Evolutionary conservation across 768 basidiomycete species (phyloP).

Genomic region (Phlebiopsis gigantea): DNA sequence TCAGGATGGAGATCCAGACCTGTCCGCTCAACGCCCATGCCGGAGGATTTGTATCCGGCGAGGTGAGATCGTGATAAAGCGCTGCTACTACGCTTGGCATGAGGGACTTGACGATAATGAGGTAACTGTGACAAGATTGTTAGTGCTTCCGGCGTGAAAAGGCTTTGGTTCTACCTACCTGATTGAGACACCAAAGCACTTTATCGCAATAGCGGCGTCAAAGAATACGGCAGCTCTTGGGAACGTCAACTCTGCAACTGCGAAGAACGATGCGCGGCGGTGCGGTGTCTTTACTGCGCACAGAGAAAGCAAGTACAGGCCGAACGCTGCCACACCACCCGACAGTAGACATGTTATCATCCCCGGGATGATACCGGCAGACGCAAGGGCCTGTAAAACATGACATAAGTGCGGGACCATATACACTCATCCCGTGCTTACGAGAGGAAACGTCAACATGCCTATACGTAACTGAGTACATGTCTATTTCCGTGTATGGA

Average conservation of each 20-base stretch:
- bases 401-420: neutral
- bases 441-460: slow-evolving; percentile 86
- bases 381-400: slow-evolving; percentile 70
- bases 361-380: slow-evolving; percentile 85
- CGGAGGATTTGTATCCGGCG: slow-evolving; percentile 59
- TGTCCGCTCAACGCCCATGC: slow-evolving; percentile 70
- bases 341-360: slow-evolving; percentile 84
- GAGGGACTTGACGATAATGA: slow-evolving; percentile 89
- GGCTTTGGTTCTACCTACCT: slow-evolving; percentile 45
- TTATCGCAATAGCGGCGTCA: slow-evolving; percentile 90
- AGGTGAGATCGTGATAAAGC: slow-evolving; percentile 73
- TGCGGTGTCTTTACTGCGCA: slow-evolving; percentile 76
- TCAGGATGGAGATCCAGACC: slow-evolving; percentile 79
- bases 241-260: slow-evolving; percentile 80
- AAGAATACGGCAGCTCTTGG: slow-evolving; percentile 85
- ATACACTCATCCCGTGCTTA: slow-evolving; percentile 26
- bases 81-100: slow-evolving; percentile 88
- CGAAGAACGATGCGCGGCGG: slow-evolving; percentile 77
- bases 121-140: slow-evolving; percentile 55
- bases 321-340: slow-evolving; percentile 71
- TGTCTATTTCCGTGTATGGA: neutral
- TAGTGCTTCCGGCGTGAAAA: neutral
- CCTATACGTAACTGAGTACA: slow-evolving; percentile 37
- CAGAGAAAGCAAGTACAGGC: slow-evolving; percentile 81
- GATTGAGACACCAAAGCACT: slow-evolving; percentile 95